Evolutionary conservation across 2,329 filamentous ascomycete species (phyloP), one percentile per base, ranked within the genome.

Genomic region (Diplodia sapinea): DNA sequence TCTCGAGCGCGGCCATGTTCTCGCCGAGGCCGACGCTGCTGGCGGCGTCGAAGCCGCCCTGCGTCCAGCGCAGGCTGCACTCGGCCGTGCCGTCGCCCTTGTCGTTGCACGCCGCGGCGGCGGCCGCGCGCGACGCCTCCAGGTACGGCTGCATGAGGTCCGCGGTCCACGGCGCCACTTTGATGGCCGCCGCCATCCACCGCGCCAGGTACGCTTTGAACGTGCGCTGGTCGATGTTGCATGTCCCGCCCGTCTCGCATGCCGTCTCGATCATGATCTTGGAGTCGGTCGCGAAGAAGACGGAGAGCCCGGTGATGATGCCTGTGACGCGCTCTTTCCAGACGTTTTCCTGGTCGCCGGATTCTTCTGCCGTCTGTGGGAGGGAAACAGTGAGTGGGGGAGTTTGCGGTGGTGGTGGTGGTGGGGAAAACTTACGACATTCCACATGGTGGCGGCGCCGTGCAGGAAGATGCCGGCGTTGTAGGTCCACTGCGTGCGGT

Each of bases 171-270:
- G 83, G 84, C 0, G 90, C 89, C 0, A 87, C 89, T 15, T 92
- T 68, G 71, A 89, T 83, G 1, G 86, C 84, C 1, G 86, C 82
- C 3, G 86, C 82, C 71, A 92, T 81, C 87, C 89, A 91, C 47
- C 88, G 85, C 71, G 88, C 84, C 15, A 91, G 81, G 68, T 89
- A 88, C 54, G 89, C 89, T 78, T 92, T 92, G 85, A 90, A 93
- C 1, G 87, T 87, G 69, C 87, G 79, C 82, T 93, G 91, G 73
- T 94, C 92, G 57, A 85, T 83, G 68, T 89, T 89, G 81, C 92
- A 94, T n/a, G 80, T 84, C 23, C 76, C 75, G 3, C 74, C 79
- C 2, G 83, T 79, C 71, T 93, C 90, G 79, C 91, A 94, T 11
- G 87, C 82, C 1, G 86, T 79, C 77, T 94, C 91, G 66, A 81